Conservation (phyloP, 306 rosid genomes). For the Sophora flavescens region DNA sequence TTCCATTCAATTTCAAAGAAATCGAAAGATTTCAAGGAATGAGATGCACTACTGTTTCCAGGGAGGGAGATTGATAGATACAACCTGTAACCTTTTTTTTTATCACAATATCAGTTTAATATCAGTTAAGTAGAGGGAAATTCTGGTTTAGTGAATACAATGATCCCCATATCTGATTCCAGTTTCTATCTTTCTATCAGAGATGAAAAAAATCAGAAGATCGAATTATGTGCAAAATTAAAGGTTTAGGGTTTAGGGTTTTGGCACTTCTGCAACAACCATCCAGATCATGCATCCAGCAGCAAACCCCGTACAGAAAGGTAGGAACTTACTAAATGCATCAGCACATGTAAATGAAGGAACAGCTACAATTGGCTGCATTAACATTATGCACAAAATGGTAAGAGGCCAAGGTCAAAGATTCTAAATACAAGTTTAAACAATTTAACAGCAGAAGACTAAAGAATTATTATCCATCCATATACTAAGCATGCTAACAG, state of each 20-base stretch:
- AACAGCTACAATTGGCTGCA: slow-evolving; percentile 98
- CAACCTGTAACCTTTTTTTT: no score
- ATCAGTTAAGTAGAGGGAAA: no score
- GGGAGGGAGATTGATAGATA: no score
- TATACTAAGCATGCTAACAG: background rate
- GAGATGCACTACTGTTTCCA: no score
- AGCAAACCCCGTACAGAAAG: slow-evolving; percentile 98
- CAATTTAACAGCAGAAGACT: slow-evolving; percentile 11
- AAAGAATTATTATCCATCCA: slow-evolving; percentile 3
- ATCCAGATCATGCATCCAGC: slow-evolving; percentile 99
- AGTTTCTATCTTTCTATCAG: background rate
- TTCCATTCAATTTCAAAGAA: no score
- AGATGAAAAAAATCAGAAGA: slow-evolving; percentile 26
- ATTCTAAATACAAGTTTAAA: slow-evolving; percentile 18
- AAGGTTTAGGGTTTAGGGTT: no score
- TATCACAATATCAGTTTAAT: no score
- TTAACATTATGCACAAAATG: slow-evolving; percentile 37
- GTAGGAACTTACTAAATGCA: slow-evolving; percentile 93
- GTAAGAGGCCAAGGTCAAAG: slow-evolving; percentile 32
- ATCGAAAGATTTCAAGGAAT: no score
- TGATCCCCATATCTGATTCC: no score
- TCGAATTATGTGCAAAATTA: slow-evolving; percentile 9
- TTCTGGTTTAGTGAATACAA: no score
- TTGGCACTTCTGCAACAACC: slow-evolving; percentile 98
- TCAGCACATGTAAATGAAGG: slow-evolving; percentile 98